These are phyloP conservation scores for Botrytis elliptica DNA, from an alignment of 2,329 filamentous ascomycete genomes.

Conservation along the genomic window DNA sequence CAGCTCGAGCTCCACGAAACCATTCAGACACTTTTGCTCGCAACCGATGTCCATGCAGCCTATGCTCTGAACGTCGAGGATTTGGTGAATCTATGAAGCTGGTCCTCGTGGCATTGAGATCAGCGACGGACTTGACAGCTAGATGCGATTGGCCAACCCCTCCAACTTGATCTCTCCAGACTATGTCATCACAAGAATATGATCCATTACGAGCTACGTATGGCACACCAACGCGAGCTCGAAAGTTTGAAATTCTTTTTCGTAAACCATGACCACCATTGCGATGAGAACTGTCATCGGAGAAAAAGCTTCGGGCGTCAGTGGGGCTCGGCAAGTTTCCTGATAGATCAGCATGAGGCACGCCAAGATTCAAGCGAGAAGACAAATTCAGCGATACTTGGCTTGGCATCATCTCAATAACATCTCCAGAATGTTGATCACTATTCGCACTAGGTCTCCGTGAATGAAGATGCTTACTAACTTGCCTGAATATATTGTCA, in stretches of 20 bases:
- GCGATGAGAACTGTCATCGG: conserved; percentile 41
- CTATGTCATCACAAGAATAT: conserved; percentile 36
- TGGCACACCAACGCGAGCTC: conserved; percentile 32
- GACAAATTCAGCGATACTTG: conserved; percentile 19
- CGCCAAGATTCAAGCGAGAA: conserved; percentile 19
- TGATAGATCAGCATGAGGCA: conserved; percentile 20
- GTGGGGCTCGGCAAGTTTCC: conserved; percentile 27
- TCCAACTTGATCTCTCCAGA: conserved; percentile 29
- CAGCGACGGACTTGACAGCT: conserved; percentile 27
- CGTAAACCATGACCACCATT: conserved; percentile 30
- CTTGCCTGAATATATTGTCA: conserved; percentile 37
- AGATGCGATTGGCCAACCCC: conserved; percentile 20
- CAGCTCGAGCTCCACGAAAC: conserved; percentile 34
- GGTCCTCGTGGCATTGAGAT: conserved; percentile 27
- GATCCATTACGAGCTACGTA: conserved; percentile 31
- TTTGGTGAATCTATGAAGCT: conserved; percentile 25
- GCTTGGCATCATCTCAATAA: conserved; percentile 8
- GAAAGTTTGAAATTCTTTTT: conserved; percentile 35
- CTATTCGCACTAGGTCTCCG: conserved; percentile 32
- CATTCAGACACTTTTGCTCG: conserved; percentile 34
- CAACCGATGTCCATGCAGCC: conserved; percentile 28
- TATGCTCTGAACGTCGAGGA: conserved; percentile 24
- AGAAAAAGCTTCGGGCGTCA: conserved; percentile 41
- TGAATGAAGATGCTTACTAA: conserved; percentile 34
- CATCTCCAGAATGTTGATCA: conserved; percentile 21